A percentile compares a stretch with the other conserved stretches of the same genome.
Conservation (phyloP, 257 asterid species). For the Haberlea rhodopensis region DNA sequence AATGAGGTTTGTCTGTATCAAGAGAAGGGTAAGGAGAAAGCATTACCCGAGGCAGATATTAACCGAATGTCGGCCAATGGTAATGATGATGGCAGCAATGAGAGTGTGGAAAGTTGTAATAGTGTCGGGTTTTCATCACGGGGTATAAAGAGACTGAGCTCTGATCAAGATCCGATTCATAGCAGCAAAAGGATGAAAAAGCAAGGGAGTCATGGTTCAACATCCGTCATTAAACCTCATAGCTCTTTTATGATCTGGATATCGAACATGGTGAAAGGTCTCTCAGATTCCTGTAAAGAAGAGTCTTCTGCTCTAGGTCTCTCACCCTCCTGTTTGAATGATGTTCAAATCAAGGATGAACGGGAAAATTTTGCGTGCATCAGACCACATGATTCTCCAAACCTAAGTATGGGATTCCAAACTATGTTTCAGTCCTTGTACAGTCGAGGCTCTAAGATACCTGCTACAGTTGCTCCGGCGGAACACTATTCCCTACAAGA, state of each 20-base stretch:
- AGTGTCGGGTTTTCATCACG: slow-evolving; percentile 40
- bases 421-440: too few relatives aligned
- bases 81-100: slow-evolving; percentile 36
- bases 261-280: slow-evolving; percentile 69
- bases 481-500: too few relatives aligned
- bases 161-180: slow-evolving; percentile 24
- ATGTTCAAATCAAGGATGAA: slow-evolving; percentile 21
- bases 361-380: slow-evolving; percentile 24
- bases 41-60: slow-evolving; percentile 35
- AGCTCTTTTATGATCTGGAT: slow-evolving; percentile 76
- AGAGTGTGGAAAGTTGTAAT: slow-evolving; percentile 68
- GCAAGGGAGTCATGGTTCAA: slow-evolving; percentile 33
- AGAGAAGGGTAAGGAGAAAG: slow-evolving; percentile 53
- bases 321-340: slow-evolving; percentile 27
- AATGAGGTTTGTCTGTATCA: slow-evolving; percentile 25
- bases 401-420: too few relatives aligned
- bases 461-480: too few relatives aligned
- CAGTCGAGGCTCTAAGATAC: too few relatives aligned
- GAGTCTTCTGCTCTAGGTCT: slow-evolving; percentile 30
- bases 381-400: slow-evolving; percentile 28
- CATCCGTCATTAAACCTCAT: slow-evolving; percentile 27
- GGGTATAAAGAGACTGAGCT: slow-evolving; percentile 34
- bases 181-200: slow-evolving; percentile 55
- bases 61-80: slow-evolving; percentile 24
- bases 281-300: slow-evolving; percentile 33